Base-by-base conservation (phyloP, 1,139 yeast genomes). In the Geotrichum fermentans region DNA sequence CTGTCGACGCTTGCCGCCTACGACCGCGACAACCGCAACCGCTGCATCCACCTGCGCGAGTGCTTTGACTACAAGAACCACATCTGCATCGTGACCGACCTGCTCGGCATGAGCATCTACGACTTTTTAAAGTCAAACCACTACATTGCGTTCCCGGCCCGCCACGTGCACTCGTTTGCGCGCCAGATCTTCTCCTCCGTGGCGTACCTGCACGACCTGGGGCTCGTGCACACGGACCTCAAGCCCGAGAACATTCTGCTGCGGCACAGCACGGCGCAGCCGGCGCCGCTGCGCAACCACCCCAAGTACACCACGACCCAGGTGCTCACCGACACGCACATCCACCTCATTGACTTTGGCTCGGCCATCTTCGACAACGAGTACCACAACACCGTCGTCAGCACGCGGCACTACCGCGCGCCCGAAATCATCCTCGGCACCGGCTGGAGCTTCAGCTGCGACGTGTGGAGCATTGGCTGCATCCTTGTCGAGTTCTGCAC, bases 391-490 rank as follows among this genome's bases (percentile, higher is more conserved):
- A 80, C 84, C 33, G 82, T 94, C 21, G 96, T 94, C 11, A 86
- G 96, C 13, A 92, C 76, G 13, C 75, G 99, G 50, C 98, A 94
- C 67, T 94, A 94, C 67, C 73, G 99, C 51, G 98, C 98, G 0
- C 98, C 98, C 0, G 99, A 94, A 65, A 89, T 94, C 57, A 90
- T 92, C 1, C 70, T 94, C 34, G 97, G 97, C 1, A 75, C 80
- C 32, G 97, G 97, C 34, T 94, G 98, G 75, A 83, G 96, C 3
- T 83, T 75, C 29, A 95, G 98, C 0, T 92, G 98, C 67, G 99
- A 94, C 66, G 73, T 92, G 69, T 94, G 98, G 99, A 87, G 96
- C 1, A 76, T 92, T 50, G 99, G 97, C 0, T 90, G 98, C 65
- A 89, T 94, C 14, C 70, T 94, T 40, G 90, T 89, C 11, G 98